Evolutionary conservation across 768 basidiomycete genomes (phyloP).

Genomic region (Russula griseocarnosa): DNA sequence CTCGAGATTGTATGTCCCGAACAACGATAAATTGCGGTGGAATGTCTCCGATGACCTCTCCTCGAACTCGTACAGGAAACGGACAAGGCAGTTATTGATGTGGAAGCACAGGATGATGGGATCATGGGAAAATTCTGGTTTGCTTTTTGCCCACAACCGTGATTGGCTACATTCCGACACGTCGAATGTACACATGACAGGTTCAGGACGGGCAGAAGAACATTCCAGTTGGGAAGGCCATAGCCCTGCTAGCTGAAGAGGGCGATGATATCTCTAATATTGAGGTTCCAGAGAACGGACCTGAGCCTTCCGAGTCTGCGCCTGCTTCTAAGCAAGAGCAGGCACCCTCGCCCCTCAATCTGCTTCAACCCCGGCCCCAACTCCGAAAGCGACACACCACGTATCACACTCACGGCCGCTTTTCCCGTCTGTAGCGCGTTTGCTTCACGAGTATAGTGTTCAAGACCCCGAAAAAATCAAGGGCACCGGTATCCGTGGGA

Average conservation of each 20-base stretch:
- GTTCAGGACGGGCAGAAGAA: constrained; percentile 74
- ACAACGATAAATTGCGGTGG: neutral
- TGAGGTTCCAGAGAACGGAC: constrained; percentile 50
- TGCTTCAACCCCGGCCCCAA: constrained; percentile 32
- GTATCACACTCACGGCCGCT: constrained; percentile 61
- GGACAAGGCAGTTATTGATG: constrained; percentile 95
- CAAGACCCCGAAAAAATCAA: constrained; percentile 62
- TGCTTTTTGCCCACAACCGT: constrained; percentile 32
- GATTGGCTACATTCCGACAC: neutral
- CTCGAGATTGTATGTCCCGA: constrained; percentile 72
- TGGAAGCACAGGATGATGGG: constrained; percentile 97
- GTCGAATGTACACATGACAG: constrained; percentile 37
- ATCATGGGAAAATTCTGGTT: constrained; percentile 91
- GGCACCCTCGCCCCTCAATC: constrained; percentile 31
- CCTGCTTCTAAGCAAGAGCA: constrained; percentile 30
- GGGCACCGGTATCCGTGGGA: constrained; percentile 86
- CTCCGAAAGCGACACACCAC: constrained; percentile 34
- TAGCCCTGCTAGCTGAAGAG: constrained; percentile 91
- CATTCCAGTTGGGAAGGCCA: constrained; percentile 81
- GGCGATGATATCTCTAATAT: constrained; percentile 92
- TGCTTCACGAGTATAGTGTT: constrained; percentile 63
- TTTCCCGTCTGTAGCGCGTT: constrained; percentile 86
- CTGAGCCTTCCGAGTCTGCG: constrained; percentile 24
- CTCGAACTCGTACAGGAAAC: constrained; percentile 62
- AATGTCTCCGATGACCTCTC: neutral